phyloP scores from a whole-genome alignment of 2,329 filamentous ascomycete species.

The Pseudocercospora fijiensis region DNA sequence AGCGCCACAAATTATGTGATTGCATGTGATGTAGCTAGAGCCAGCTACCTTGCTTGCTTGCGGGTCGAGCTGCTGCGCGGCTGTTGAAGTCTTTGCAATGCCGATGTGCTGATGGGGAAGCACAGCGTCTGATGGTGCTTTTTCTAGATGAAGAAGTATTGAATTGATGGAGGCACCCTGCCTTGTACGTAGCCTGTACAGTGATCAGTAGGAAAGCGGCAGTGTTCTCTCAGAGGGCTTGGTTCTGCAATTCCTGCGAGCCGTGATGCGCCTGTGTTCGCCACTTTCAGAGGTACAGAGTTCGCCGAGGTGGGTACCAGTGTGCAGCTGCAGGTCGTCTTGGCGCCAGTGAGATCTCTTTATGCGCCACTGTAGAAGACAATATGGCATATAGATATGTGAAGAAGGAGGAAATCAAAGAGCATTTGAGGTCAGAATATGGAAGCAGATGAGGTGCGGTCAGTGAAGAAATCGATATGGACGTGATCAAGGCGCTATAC shows the following conservation, averaged over 20 bases:
- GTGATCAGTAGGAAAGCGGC: neutral
- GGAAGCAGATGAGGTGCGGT: neutral
- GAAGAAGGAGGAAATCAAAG: neutral
- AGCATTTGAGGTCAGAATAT: neutral
- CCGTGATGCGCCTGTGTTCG: neutral
- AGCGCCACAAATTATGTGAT: conserved; percentile 3
- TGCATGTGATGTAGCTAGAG: conserved; percentile 1
- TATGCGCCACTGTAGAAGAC: neutral
- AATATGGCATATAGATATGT: neutral
- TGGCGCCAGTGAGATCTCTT: conserved; percentile 1
- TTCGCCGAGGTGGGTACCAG: conserved; percentile 9
- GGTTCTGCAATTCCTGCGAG: neutral
- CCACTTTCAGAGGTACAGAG: conserved; percentile 9
- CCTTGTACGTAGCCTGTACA: neutral
- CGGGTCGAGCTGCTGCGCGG: conserved; percentile 7
- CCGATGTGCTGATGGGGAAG: conserved; percentile 2
- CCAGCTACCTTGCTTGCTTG: neutral
- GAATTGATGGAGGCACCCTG: neutral
- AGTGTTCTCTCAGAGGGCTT: neutral
- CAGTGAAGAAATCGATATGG: conserved; percentile 4
- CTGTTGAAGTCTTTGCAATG: conserved; percentile 5
- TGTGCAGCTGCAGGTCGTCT: conserved; percentile 3
- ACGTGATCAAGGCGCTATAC: neutral
- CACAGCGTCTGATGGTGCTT: conserved; percentile 4
- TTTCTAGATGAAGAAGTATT: neutral